Evolutionary conservation across 176 grass and related monocot genomes (phyloP).

Genomic region (Aegilops tauschii): DNA sequence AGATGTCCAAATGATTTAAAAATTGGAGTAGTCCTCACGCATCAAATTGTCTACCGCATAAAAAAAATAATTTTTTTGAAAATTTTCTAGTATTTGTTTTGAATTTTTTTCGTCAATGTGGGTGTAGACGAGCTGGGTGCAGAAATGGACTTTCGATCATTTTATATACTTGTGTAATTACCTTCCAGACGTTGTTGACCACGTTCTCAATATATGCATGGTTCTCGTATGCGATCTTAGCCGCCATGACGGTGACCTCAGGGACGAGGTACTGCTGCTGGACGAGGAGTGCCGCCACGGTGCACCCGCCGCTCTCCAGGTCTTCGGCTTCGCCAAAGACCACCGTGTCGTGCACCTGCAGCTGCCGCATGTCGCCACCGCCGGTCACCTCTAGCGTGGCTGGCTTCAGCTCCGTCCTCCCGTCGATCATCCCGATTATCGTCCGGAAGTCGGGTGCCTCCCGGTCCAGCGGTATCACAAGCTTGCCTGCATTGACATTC

Average conservation of each 20-base stretch:
- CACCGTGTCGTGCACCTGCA: not conserved
- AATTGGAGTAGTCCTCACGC: too few species aligned
- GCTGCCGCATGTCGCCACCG: not conserved
- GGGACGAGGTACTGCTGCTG: not conserved
- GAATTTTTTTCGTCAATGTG: too few species aligned
- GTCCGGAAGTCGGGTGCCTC: constrained; percentile 47
- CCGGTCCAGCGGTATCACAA: constrained; percentile 40
- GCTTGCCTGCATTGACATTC: constrained; percentile 33
- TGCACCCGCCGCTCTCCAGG: constrained; percentile 21
- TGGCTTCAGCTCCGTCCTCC: constrained; percentile 42
- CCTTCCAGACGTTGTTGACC: constrained; percentile 73
- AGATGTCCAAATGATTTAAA: too few species aligned
- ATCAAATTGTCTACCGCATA: too few species aligned
- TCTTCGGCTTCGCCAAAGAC: not conserved
- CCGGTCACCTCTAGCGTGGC: not conserved
- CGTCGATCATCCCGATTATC: constrained; percentile 48
- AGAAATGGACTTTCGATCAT: too few species aligned
- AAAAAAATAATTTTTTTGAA: too few species aligned
- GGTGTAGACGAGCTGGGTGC: too few species aligned
- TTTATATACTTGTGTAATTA: not conserved
- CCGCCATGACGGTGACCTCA: constrained; percentile 48
- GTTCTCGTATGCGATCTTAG: constrained; percentile 61
- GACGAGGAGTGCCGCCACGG: not conserved
- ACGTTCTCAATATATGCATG: constrained; percentile 47
- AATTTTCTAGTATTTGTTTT: too few species aligned